Conservation (phyloP, 2,329 filamentous ascomycete genomes). For the Lachnellula suecica region DNA sequence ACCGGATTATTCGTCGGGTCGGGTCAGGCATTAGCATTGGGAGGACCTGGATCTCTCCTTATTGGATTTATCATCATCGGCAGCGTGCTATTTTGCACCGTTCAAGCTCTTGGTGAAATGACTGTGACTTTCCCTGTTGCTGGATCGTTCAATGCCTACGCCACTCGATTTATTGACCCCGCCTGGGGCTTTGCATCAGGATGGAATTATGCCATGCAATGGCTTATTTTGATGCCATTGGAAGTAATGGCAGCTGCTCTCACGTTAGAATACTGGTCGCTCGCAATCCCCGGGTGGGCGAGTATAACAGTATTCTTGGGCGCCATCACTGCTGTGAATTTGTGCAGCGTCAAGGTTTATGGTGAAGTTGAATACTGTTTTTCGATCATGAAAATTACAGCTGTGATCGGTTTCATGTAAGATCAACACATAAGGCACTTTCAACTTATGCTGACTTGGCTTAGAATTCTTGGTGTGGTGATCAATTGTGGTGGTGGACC, state of each 20-base stretch:
- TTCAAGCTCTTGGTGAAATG: slow-evolving; percentile 89
- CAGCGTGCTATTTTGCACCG: slow-evolving; percentile 84
- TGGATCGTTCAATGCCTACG: slow-evolving; percentile 91
- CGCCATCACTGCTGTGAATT: slow-evolving; percentile 76
- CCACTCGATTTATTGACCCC: slow-evolving; percentile 90
- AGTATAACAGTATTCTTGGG: slow-evolving; percentile 82
- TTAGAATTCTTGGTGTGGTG: slow-evolving; percentile 78
- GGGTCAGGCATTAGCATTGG: slow-evolving; percentile 66
- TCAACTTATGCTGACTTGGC: slow-evolving; percentile 12
- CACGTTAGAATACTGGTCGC: slow-evolving; percentile 82
- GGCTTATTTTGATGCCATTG: slow-evolving; percentile 78
- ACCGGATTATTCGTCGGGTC: slow-evolving; percentile 88
- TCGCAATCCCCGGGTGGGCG: slow-evolving; percentile 69
- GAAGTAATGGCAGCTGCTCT: slow-evolving; percentile 86
- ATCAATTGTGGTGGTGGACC: slow-evolving; percentile 82
- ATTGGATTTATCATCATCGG: slow-evolving; percentile 80
- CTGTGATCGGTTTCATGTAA: slow-evolving; percentile 87
- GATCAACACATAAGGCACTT: slow-evolving; percentile 28
- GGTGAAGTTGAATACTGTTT: slow-evolving; percentile 90
- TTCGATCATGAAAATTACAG: slow-evolving; percentile 81
- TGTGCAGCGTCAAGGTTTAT: slow-evolving; percentile 85
- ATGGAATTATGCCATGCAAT: slow-evolving; percentile 91
- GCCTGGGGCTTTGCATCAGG: slow-evolving; percentile 95
- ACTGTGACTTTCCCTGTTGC: slow-evolving; percentile 91
- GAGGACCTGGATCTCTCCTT: slow-evolving; percentile 76